Evolutionary conservation across 139 green algal species (phyloP), one percentile per base, ranked within the genome.

Genomic region (Haematococcus lacustris): DNA sequence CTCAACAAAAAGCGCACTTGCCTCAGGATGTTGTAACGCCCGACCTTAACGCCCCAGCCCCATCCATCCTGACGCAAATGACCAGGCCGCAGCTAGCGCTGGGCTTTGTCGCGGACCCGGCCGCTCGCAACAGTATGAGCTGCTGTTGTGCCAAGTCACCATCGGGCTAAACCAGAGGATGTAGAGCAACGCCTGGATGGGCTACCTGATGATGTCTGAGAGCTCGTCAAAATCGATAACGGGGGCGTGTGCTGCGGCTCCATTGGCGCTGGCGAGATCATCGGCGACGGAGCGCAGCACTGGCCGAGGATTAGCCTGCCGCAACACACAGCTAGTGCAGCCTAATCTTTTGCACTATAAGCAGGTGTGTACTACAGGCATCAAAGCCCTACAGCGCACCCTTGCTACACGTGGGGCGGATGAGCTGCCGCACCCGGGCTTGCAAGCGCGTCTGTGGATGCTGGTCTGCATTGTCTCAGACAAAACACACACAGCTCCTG

Each of bases 211-310:
- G 40, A 65, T 61, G 30, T 51, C 61, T 6, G 85, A 89, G 59
- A 95, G 79, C 78, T 95, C 90, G 26, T 95, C 90, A 73, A 93
- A 94, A 73, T 92, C 85, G 70, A 95, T 63, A 28, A 80, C 57
- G 26, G 32, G 4, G 23, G 62, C 4, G 53, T 64, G 53, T 2
- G 21, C 21, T 2, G 30, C 7, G 9, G 13, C 21, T 35, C 53
- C 53, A 64, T 64, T 64, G 53, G 53, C 30, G 53, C 26, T 64
- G 23, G 26, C 53, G 13, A 32, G 26, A 21, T 64, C 53, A 28
- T 57, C 47, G 21, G 47, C n/a, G n/a, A n/a, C n/a, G n/a, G n/a
- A n/a, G n/a, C n/a, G n/a, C n/a, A n/a, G n/a, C n/a, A n/a, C n/a
- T n/a, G n/a, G n/a, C n/a, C n/a, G n/a, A n/a, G n/a, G n/a, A n/a